Percentiles rank a stretch among this genome's conserved stretches.
Evolutionary conservation across 331 rosid genomes (phyloP).

Genomic region (Dryas integrifolia): DNA sequence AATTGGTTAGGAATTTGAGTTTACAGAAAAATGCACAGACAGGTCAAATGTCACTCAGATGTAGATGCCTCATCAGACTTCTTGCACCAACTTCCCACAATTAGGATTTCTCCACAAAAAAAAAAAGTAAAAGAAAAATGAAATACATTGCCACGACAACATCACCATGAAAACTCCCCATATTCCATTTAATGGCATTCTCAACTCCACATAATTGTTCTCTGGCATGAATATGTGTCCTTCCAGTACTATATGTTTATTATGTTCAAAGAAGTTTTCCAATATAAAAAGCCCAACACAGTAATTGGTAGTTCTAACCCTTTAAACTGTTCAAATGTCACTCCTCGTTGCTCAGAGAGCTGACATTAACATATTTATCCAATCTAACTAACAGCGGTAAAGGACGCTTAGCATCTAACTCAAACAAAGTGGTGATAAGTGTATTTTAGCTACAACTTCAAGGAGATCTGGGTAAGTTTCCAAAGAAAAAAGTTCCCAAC

Average conservation of each 20-base stretch:
- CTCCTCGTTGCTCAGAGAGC: too few species aligned
- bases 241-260: background rate
- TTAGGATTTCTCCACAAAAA: background rate
- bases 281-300: too few species aligned
- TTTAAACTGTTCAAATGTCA: too few species aligned
- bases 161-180: background rate
- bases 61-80: background rate
- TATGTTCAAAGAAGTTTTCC: background rate
- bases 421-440: background rate
- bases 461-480: background rate
- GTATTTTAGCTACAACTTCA: background rate
- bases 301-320: too few species aligned
- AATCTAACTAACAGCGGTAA: background rate
- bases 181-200: background rate
- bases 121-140: background rate
- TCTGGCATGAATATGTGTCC: background rate
- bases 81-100: background rate
- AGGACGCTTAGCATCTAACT: slow-evolving; percentile 2
- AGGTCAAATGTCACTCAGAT: background rate
- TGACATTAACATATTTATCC: background rate
- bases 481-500: background rate
- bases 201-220: background rate
- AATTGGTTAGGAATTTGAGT: background rate
- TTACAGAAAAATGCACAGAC: background rate
- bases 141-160: background rate